These are phyloP conservation scores for Candida sanyaensis DNA, from an alignment of 1,139 yeast species.

Conservation along the genomic window DNA sequence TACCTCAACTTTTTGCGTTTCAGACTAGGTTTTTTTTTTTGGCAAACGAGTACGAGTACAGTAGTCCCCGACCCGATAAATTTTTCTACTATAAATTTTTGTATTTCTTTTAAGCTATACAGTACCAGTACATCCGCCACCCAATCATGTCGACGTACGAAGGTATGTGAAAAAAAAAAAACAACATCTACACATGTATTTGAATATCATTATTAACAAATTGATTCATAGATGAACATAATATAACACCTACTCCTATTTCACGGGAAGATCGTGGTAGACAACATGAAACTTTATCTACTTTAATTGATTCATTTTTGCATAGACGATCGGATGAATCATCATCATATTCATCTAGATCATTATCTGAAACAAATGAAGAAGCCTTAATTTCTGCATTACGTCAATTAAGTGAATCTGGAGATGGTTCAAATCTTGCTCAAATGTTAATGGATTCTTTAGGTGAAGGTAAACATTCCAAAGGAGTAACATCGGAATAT, in stretches of 20 bases:
- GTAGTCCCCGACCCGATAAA: background rate
- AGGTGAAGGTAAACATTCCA: slow-evolving; percentile 18
- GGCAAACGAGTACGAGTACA: no score
- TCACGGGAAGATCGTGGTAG: slow-evolving; percentile 19
- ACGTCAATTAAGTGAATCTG: slow-evolving; percentile 27
- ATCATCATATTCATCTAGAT: slow-evolving; percentile 12
- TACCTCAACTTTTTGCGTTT: no score
- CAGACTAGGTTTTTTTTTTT: no score
- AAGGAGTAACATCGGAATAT: slow-evolving; percentile 70
- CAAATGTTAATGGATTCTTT: slow-evolving; percentile 28
- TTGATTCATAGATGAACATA: slow-evolving; percentile 17
- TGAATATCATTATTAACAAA: slow-evolving; percentile 19
- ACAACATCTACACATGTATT: no score
- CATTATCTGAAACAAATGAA: slow-evolving; percentile 10
- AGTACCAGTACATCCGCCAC: background rate
- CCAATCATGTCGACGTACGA: slow-evolving; percentile 41
- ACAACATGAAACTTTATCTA: slow-evolving; percentile 37
- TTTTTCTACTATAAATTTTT: no score
- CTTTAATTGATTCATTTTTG: slow-evolving; percentile 39
- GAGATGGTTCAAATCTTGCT: slow-evolving; percentile 33
- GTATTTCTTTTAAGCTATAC: background rate
- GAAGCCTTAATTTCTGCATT: slow-evolving; percentile 25
- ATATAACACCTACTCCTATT: slow-evolving; percentile 9
- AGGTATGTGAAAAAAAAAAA: slow-evolving; percentile 40
- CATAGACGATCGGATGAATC: slow-evolving; percentile 11